Conservation (phyloP, 2,329 filamentous ascomycete genomes). For the Rhinocladiella similis region DNA sequence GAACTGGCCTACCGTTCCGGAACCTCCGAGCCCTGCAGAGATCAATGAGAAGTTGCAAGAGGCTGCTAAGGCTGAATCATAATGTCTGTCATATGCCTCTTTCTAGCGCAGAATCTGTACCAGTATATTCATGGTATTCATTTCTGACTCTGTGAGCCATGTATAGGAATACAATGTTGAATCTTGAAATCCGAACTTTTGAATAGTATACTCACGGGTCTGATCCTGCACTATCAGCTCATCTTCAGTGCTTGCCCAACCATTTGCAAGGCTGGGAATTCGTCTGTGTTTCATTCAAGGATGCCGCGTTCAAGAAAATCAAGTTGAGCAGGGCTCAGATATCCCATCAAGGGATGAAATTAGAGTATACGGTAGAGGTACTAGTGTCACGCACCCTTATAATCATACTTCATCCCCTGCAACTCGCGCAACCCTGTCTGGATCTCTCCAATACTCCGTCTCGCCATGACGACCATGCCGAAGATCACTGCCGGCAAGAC, state of each 20-base stretch:
- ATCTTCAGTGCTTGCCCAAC: background rate
- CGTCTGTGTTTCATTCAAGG: background rate
- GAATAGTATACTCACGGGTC: background rate
- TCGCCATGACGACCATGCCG: slow-evolving; percentile 24
- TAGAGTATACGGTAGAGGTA: too few relatives aligned
- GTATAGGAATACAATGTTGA: background rate
- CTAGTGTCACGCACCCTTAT: slow-evolving; percentile 30
- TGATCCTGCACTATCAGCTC: background rate
- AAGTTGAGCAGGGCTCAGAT: too few relatives aligned
- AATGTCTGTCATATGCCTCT: background rate
- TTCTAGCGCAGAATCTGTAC: slow-evolving; percentile 17
- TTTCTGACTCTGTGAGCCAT: background rate
- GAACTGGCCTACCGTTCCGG: slow-evolving; percentile 61
- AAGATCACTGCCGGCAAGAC: slow-evolving; percentile 26
- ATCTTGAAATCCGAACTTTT: too few relatives aligned
- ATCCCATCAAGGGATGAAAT: too few relatives aligned
- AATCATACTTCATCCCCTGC: slow-evolving; percentile 27
- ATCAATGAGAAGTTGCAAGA: slow-evolving; percentile 13
- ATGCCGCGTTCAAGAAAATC: background rate
- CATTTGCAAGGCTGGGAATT: too few relatives aligned
- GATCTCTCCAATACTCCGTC: slow-evolving; percentile 26
- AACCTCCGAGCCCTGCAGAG: slow-evolving; percentile 13
- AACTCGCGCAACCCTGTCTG: slow-evolving; percentile 23
- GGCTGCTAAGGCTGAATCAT: slow-evolving; percentile 16
- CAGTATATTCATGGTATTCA: background rate